Percentiles rank a stretch among this genome's conserved stretches.
These are phyloP conservation scores for Acanthamoeba culbertsoni DNA, from an alignment of 208 protist genomes.

Conservation along the genomic window DNA sequence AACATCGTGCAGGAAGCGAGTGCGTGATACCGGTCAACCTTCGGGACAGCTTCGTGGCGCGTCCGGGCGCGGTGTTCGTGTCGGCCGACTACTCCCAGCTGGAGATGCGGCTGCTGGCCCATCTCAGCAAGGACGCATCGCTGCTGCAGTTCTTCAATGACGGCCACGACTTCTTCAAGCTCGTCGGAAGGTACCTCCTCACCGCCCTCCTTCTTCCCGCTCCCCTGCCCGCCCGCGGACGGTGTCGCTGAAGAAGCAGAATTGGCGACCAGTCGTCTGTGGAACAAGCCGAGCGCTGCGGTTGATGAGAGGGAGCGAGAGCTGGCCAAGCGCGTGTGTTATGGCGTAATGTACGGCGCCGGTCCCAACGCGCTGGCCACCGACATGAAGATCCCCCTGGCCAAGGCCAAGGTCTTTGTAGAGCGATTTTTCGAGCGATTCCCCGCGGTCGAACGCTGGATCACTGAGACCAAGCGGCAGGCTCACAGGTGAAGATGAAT, in stretches of 20 bases:
- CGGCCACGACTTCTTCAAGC: conserved; percentile 44
- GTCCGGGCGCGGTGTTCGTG: neutral
- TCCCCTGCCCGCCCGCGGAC: neutral
- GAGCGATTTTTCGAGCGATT: neutral
- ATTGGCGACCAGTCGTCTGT: neutral
- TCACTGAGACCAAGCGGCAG: neutral
- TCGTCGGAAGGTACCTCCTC: conserved; percentile 16
- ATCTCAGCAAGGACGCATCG: neutral
- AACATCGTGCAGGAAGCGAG: neutral
- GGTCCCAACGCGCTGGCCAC: conserved; percentile 11
- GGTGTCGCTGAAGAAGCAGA: too few species aligned
- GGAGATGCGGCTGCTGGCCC: conserved; percentile 54
- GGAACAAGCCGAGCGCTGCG: neutral
- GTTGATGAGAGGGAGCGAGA: neutral
- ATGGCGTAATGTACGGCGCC: conserved; percentile 48
- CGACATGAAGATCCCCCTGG: neutral
- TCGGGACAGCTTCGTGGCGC: neutral
- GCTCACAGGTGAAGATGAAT: neutral
- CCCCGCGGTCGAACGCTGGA: neutral
- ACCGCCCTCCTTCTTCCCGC: neutral
- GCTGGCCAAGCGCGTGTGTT: conserved; percentile 11
- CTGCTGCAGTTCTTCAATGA: neutral
- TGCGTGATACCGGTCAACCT: neutral
- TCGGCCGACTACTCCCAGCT: conserved; percentile 54
- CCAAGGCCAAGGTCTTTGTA: neutral